A percentile compares a stretch with the other conserved stretches of the same genome.
phyloP scores from a whole-genome alignment of 1,284 basidiomycete genomes.

The Marasmius sp. region DNA sequence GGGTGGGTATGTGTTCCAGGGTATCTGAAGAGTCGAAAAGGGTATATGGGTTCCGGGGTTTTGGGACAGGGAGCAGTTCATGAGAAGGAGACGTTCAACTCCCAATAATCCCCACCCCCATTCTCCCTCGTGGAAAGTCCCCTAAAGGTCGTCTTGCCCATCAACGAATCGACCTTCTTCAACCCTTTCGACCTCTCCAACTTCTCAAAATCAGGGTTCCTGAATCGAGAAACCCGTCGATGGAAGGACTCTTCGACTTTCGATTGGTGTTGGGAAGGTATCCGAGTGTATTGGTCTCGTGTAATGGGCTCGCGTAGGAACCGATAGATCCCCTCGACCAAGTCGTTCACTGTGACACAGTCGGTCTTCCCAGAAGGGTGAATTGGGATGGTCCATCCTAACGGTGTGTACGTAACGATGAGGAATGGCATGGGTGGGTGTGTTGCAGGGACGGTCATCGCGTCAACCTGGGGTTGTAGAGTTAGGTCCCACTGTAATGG shows the following conservation, averaged over 20 bases:
- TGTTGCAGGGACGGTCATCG: conserved; percentile 13
- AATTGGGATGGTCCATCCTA: conserved; percentile 13
- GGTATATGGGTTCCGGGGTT: conserved; percentile 2
- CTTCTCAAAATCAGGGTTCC: background rate
- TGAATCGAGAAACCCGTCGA: conserved; percentile 6
- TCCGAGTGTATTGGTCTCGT: background rate
- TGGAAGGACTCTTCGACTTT: conserved; percentile 6
- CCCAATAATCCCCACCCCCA: conserved; percentile 16
- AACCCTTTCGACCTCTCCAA: conserved; percentile 21
- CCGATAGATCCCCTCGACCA: conserved; percentile 10
- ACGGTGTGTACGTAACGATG: conserved; percentile 8
- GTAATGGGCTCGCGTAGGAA: conserved; percentile 5
- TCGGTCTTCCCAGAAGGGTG: background rate
- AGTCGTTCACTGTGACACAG: conserved; percentile 15
- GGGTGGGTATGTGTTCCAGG: background rate
- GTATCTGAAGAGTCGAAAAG: conserved; percentile 1
- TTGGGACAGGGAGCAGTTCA: conserved; percentile 1
- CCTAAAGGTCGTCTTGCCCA: conserved; percentile 10
- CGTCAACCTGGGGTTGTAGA: conserved; percentile 13
- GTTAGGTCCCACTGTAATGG: conserved; percentile 18
- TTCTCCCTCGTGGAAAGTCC: conserved; percentile 15
- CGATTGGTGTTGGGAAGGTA: conserved; percentile 2
- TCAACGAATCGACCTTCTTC: conserved; percentile 24
- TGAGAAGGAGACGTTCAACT: conserved; percentile 16
- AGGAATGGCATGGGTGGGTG: conserved; percentile 11